Evolutionary conservation across 495 filamentous ascomycete genomes (phyloP).

Genomic region (Penicillium soppii): DNA sequence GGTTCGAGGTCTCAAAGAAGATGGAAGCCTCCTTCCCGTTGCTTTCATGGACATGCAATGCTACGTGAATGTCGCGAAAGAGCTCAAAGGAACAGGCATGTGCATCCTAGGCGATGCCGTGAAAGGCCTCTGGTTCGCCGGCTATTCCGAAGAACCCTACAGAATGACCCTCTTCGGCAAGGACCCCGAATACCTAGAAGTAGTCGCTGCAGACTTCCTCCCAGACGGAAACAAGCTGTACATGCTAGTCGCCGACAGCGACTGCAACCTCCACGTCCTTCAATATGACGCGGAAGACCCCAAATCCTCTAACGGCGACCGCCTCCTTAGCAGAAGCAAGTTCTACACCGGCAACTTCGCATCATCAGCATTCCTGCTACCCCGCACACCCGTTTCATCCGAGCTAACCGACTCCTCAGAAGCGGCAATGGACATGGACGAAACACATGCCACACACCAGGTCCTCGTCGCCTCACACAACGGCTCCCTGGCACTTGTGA

Average conservation of each 20-base stretch:
- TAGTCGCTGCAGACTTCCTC: slow-evolving; percentile 81
- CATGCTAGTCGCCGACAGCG: slow-evolving; percentile 79
- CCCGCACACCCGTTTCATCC: slow-evolving; percentile 55
- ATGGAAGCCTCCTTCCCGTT: slow-evolving; percentile 84
- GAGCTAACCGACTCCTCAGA: slow-evolving; percentile 33
- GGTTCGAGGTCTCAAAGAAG: slow-evolving; percentile 93
- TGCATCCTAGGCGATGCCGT: slow-evolving; percentile 83
- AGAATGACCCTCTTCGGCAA: slow-evolving; percentile 94
- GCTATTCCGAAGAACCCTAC: slow-evolving; percentile 92
- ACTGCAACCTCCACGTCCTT: slow-evolving; percentile 80
- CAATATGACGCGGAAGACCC: slow-evolving; percentile 98
- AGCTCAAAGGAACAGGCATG: slow-evolving; percentile 77
- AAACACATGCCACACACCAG: slow-evolving; percentile 41
- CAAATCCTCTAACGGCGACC: slow-evolving; percentile 84
- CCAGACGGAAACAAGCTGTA: slow-evolving; percentile 81
- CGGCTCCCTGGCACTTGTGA: slow-evolving; percentile 73
- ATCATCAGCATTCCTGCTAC: slow-evolving; percentile 71
- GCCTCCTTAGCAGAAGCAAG: slow-evolving; percentile 79
- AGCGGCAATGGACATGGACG: slow-evolving; percentile 43
- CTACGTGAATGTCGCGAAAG: slow-evolving; percentile 79
- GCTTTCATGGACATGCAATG: slow-evolving; percentile 98
- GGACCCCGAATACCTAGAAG: slow-evolving; percentile 70
- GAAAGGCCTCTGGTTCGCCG: slow-evolving; percentile 93
- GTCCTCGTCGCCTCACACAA: slow-evolving; percentile 69
- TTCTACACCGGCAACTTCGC: slow-evolving; percentile 84